Base-by-base conservation (phyloP, 495 filamentous ascomycete species). In the Penicillium daleae region DNA sequence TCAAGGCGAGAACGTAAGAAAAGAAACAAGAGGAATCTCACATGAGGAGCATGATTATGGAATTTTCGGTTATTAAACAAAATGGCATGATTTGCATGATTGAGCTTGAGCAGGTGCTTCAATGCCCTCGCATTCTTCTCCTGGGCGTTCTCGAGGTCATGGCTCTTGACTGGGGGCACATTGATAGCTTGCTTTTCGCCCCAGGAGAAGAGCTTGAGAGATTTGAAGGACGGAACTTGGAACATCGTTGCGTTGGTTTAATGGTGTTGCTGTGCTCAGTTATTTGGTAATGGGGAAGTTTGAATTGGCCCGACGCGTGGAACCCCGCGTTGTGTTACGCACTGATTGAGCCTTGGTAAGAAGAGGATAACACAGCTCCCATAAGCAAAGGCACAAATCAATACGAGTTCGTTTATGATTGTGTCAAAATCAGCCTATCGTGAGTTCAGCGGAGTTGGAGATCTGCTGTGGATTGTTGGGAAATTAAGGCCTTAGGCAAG, bases 41-140 rank as follows among this genome's bases (percentile, higher is more conserved):
- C 87, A 80, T 98, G 94, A 31, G 91, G 85, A 54, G 87, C 77
- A 76, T 98, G 93, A 69, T 97, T 99, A 77, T 97, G 90, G 72
- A 89, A 97, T 62, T 84, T 78, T 12, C 91, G 81, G 52, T 90
- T 68, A 69, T 95, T 73, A 70, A 90, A 97, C 57, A 97, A 71
- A 56, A 98, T 88, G 27, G 91, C 84, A 76, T 96, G 82, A 67
- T 96, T 96, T 35, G 88, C 87, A 80, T 99, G 96, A 74, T 99
- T 98, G 27, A 93, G 86, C 66, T 88, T 88, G 35, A 99, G 70
- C 15, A 98, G 81, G 72, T 98, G 92, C 73, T 95, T 97, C 56
- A 99, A 82, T 5, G 91, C 91, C 61, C 94, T 78, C 12, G 90
- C 86, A 31, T 89, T 79, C 74, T 92, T 96, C 60, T 93, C 92